Percentiles rank a stretch among this genome's conserved stretches.
Evolutionary conservation across 2,329 filamentous ascomycete genomes (phyloP).

Genomic region (Pyrenochaeta sp.): DNA sequence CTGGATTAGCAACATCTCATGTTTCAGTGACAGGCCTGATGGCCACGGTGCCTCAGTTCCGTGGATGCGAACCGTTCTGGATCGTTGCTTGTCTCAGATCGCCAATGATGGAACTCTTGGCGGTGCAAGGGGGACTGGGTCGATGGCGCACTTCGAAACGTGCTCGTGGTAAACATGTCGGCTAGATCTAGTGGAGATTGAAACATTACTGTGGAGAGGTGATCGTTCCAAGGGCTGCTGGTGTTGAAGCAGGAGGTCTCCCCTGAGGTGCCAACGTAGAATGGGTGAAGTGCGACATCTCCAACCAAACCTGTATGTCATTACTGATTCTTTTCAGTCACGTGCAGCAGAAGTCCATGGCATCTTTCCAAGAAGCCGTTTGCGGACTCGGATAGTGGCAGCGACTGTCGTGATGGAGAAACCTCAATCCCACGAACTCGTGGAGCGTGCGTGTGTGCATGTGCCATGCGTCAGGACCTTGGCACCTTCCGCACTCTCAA

Average conservation of each 20-base stretch:
- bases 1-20: conserved; percentile 3
- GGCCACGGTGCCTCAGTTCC: not conserved
- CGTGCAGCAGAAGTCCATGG: too few relatives aligned
- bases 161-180: not conserved
- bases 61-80: not conserved
- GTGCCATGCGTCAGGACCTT: conserved; percentile 29
- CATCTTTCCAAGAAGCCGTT: too few relatives aligned
- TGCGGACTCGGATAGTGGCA: too few relatives aligned
- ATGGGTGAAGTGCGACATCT: too few relatives aligned
- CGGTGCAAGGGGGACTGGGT: not conserved
- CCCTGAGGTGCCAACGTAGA: too few relatives aligned
- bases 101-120: not conserved
- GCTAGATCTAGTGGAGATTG: not conserved
- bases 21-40: conserved; percentile 5
- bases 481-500: conserved; percentile 23
- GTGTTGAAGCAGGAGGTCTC: too few relatives aligned
- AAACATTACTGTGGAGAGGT: too few relatives aligned
- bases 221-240: too few relatives aligned
- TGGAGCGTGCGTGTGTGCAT: conserved; percentile 26
- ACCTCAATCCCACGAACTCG: conserved; percentile 10
- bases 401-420: too few relatives aligned
- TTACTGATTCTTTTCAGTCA: too few relatives aligned
- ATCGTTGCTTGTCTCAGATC: conserved; percentile 8
- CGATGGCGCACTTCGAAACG: not conserved
- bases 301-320: too few relatives aligned